Conservation (phyloP, 768 basidiomycete genomes). For the Mrakia hoshinonis region DNA sequence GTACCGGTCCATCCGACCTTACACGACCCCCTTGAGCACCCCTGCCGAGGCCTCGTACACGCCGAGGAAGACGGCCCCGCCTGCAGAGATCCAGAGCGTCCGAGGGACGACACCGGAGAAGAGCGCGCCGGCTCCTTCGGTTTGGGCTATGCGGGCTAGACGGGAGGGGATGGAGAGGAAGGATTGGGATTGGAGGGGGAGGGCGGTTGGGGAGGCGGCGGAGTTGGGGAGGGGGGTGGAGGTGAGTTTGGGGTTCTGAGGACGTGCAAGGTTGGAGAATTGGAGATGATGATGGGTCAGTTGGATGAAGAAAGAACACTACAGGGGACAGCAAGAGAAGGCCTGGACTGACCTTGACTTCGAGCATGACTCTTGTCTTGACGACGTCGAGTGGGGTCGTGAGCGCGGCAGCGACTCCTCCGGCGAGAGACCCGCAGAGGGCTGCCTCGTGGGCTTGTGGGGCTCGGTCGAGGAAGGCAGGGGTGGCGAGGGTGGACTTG, state of each 20-base stretch:
- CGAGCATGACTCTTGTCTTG: conserved; percentile 95
- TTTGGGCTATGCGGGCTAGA: conserved; percentile 56
- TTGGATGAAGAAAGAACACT: too few relatives aligned
- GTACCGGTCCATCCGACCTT: neutral
- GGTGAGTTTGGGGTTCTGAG: conserved; percentile 11
- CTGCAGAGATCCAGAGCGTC: conserved; percentile 91
- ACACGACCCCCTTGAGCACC: conserved; percentile 15
- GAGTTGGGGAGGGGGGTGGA: neutral
- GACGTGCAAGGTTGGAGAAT: too few relatives aligned
- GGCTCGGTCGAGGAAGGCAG: conserved; percentile 47
- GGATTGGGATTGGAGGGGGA: conserved; percentile 36
- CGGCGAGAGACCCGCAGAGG: conserved; percentile 79
- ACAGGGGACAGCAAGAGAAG: too few relatives aligned
- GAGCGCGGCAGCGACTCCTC: conserved; percentile 75
- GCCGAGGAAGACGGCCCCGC: conserved; percentile 95
- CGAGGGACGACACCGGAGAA: conserved; percentile 83
- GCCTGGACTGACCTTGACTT: conserved; percentile 56
- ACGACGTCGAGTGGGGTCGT: conserved; percentile 95
- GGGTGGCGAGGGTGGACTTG: conserved; percentile 57
- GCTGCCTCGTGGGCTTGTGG: conserved; percentile 52
- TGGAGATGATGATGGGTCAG: neutral
- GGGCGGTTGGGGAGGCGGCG: too few relatives aligned
- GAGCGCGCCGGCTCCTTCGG: conserved; percentile 65
- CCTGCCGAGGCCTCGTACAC: conserved; percentile 69
- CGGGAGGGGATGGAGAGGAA: conserved; percentile 53